Percentiles rank a stretch among this genome's conserved stretches.
Conservation (phyloP, 2,329 filamentous ascomycete genomes). For the Ascosphaera aggregata region DNA sequence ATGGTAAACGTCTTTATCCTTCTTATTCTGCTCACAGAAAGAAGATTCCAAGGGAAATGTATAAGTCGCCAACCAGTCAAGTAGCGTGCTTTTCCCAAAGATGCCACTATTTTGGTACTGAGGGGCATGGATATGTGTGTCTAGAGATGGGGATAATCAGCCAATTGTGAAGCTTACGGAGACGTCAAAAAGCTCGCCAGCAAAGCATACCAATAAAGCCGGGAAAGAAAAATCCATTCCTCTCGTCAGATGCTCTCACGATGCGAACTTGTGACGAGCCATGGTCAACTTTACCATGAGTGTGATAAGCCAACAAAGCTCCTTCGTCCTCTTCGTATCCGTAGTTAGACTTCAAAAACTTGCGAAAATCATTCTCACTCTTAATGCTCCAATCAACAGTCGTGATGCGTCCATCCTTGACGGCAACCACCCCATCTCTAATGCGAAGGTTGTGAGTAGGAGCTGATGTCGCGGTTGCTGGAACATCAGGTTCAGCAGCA, state of each 20-base stretch:
- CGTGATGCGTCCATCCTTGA: constrained; percentile 14
- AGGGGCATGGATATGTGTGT: constrained; percentile 86
- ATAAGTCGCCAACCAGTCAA: constrained; percentile 85
- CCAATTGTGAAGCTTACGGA: background rate
- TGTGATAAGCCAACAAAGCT: constrained; percentile 4
- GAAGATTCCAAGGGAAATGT: constrained; percentile 84
- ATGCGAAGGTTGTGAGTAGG: constrained; percentile 28
- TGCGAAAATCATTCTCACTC: constrained; percentile 8
- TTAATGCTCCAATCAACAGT: constrained; percentile 13
- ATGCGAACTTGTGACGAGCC: constrained; percentile 10
- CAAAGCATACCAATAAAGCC: constrained; percentile 22
- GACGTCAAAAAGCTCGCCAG: background rate
- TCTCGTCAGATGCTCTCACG: constrained; percentile 17
- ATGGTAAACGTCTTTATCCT: constrained; percentile 5
- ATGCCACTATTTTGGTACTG: constrained; percentile 90
- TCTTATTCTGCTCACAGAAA: constrained; percentile 23
- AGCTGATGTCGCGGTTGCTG: constrained; percentile 24
- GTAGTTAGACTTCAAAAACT: constrained; percentile 7
- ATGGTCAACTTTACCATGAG: constrained; percentile 4
- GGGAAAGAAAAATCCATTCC: constrained; percentile 22
- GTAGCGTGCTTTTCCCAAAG: constrained; percentile 77
- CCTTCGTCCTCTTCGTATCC: background rate
- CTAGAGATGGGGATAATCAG: constrained; percentile 21
- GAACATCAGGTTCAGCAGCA: constrained; percentile 22
- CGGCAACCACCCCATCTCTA: constrained; percentile 24